Evolutionary conservation across 306 rosid species (phyloP), one percentile per base, ranked within the genome.

Genomic region (Vigna nakashimae): DNA sequence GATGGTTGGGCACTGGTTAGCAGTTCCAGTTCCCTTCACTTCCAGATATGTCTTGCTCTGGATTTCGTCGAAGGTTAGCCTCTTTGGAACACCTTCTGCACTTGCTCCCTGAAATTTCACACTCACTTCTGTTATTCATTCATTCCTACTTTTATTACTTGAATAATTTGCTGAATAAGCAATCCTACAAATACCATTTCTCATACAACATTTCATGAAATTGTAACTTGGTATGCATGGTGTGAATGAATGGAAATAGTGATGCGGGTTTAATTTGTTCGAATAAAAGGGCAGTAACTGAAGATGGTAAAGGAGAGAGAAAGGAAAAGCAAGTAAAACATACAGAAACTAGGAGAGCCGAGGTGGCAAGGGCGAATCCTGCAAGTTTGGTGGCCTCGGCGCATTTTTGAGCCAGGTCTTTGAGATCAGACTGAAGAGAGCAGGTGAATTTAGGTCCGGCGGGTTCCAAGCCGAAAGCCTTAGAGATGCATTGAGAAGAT

Each of bases 271-370:
- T 43, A 0, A 43, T n/a, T 50, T 50, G 22, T n/a, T 14, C 20
- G 62, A 20, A 20, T 53, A 3, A 11, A 71, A 49, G 9, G 13
- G 7, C 15, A 57, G 46, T 11, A 14, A 55, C 42, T 18, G 6
- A 57, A 53, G 6, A 52, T 48, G 40, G 12, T 30, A 17, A 42
- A 24, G 11, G 55, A 63, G 7, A 8, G 45, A 62, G 28, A 26
- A 26, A 26, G 42, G 77, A 4, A 0, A 49, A 40, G 38, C 38
- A 34, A 5, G 67, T 20, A 5, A 34, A 73, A 73, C 90, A 63
- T 89, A 95, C 99, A 80, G 99, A 95, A 67, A 92, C 98, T 65
- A 95, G 85, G 45, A 95, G 97, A 71, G 99, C 98, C 42, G 99
- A 95, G 70, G 99, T 91, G 59, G 98, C 99, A 73, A 95, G 99